Percentiles rank a stretch among this genome's conserved stretches.
Conservation (phyloP, 2,329 filamentous ascomycete species). For the Monosporascus ibericus region DNA sequence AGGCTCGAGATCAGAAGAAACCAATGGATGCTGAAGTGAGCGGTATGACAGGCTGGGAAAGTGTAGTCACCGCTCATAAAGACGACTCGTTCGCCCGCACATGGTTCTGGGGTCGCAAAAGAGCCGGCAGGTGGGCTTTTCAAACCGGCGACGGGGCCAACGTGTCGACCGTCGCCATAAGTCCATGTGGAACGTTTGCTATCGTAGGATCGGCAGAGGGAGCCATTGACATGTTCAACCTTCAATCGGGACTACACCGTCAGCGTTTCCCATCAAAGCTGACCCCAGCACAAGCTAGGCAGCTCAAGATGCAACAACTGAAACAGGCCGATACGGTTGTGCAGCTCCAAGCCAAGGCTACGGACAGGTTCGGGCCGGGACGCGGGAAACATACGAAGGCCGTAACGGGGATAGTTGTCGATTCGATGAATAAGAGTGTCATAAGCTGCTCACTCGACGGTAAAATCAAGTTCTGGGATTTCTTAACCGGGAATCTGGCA, state of each 20-base stretch:
- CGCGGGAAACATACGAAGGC: conserved; percentile 72
- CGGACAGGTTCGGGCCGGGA: conserved; percentile 39
- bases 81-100: conserved; percentile 80
- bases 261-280: conserved; percentile 79
- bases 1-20: conserved; percentile 58
- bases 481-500: conserved; percentile 71
- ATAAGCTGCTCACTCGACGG: conserved; percentile 87
- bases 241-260: conserved; percentile 86
- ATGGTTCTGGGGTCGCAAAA: conserved; percentile 97
- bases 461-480: conserved; percentile 96
- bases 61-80: conserved; percentile 86
- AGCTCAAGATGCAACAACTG: conserved; percentile 61
- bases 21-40: conserved; percentile 64
- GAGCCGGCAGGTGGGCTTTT: conserved; percentile 88
- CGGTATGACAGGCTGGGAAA: conserved; percentile 90
- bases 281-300: conserved; percentile 71
- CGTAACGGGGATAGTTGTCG: conserved; percentile 80
- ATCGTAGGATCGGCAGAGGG: conserved; percentile 79
- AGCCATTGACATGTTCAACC: conserved; percentile 89
- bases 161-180: conserved; percentile 82
- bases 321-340: conserved; percentile 52
- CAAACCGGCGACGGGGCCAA: conserved; percentile 77
- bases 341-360: conserved; percentile 43
- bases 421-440: conserved; percentile 80
- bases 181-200: conserved; percentile 88